Base-by-base conservation (phyloP, 352 stramenopile genomes). In the Pythium angustatum region DNA sequence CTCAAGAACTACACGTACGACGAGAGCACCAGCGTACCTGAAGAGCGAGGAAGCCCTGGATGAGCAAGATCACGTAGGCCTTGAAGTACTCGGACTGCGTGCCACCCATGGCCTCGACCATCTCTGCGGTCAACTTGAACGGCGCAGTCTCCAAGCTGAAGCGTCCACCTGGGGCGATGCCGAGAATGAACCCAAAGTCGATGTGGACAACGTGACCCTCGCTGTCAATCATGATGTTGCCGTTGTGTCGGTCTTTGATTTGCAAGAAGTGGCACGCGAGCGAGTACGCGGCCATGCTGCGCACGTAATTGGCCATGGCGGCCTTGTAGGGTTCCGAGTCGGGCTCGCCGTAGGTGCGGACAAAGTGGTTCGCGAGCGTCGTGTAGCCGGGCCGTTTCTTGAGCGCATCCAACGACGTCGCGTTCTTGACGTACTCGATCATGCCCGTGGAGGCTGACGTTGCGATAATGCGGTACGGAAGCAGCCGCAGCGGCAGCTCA, bases 241-340 rank as follows among this genome's bases (percentile, higher is more conserved):
- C 97, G 70, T 99, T 99, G 88, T 99, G 98, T 4, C 97, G 87
- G 76, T 99, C 98, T 73, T 99, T 99, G 67, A 99, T 91, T 62
- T 98, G 94, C 41, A 99, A 74, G 22, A 99, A 88, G 73, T 99
- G 99, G 56, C 88, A 97, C 27, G 98, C 94, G 22, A 99, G 86
- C 28, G 93, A 98, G 81, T 99, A 99, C 48, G 91, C 97, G n/a
- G 96, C 97, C 73, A 99, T 91, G 67, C 89, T 98, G 17, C 88
- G 82, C 47, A 98, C 90, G 66, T 99, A 99, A 67, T 99, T 99
- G 26, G 75, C 85, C 83, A 99, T 98, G n/a, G 97, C 97, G 8
- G 81, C 81, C 67, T 97, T 91, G 78, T 99, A 98, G 17, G 75
- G 61, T 64, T 69, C 58, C 14, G 86, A 91, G 21, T 94, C 83